Evolutionary conservation across 116 monocot species (phyloP), one percentile per base, ranked within the genome.

Genomic region (Posidonia oceanica): DNA sequence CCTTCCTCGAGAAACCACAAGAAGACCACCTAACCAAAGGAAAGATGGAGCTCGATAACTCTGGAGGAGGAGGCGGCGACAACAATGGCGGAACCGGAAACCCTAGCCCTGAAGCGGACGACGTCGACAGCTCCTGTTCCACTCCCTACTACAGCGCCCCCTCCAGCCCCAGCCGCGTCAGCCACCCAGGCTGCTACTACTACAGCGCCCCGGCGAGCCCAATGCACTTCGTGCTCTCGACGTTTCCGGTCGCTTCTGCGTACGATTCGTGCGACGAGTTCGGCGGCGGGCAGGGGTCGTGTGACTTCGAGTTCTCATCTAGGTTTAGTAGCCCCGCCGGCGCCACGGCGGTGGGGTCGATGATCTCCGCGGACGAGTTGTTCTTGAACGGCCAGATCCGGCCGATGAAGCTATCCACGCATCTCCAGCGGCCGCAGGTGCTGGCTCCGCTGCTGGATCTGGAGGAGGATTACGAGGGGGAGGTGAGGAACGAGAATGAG

Each of bases 311-410:
- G 70, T 65, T 79, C 72, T 55, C 74, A 20, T 53, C 60, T 61
- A 55, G 79, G 78, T 51, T 75, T 67, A 36, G 80, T 62, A 64
- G 76, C 73, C 36, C 78, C 64, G 64, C 74, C 69, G 72, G 79
- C 79, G n/a, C 36, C 64, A 4, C 44, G 73, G 53, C 72, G 63
- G 64, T 69, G 75, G 15, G 67, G 65, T 13, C 61, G 73, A 88
- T 88, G 89, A 83, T 54, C 48, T 81, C 89, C 52, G 94, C 94
- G 39, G 89, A 89, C 68, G 94, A 94, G 80, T 71, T 94, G 40
- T 94, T 94, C 78, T 73, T 76, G 56, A 87, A 94, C 64, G 94
- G 89, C 58, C 84, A 87, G 85, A 94, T 94, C 85, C 89, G 89
- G 3, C 94, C 89, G 22, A 82, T 87, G 87, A 80, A 76, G 71